Evolutionary conservation across 2,329 filamentous ascomycete species (phyloP).

Genomic region (Aspergillus oerlinghausenensis): DNA sequence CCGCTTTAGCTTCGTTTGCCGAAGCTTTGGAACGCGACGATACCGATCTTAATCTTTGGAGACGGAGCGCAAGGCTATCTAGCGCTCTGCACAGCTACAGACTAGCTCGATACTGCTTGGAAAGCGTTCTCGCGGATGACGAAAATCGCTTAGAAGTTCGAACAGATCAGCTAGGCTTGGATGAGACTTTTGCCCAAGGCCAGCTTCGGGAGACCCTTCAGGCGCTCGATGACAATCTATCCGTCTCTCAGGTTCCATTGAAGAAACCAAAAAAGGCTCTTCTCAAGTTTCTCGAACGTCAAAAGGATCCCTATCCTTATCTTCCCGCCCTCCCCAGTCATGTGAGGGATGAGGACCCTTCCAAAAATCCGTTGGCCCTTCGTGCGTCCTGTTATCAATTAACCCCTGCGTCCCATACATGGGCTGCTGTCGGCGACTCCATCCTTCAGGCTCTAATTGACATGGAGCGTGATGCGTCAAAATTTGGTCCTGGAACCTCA

Average conservation of each 20-base stretch:
- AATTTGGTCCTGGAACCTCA: slow-evolving; percentile 33
- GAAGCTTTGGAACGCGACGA: slow-evolving; percentile 62
- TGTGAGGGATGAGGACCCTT: slow-evolving; percentile 24
- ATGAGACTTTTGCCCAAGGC: slow-evolving; percentile 51
- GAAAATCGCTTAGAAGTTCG: slow-evolving; percentile 53
- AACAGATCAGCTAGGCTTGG: slow-evolving; percentile 54
- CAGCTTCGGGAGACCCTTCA: slow-evolving; percentile 47
- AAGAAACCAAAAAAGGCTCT: slow-evolving; percentile 50
- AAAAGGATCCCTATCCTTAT: slow-evolving; percentile 51
- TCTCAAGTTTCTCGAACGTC: slow-evolving; percentile 48
- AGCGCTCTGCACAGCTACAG: slow-evolving; percentile 55
- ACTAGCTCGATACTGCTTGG: slow-evolving; percentile 58
- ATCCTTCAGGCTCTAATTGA: slow-evolving; percentile 43
- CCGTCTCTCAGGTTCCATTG: slow-evolving; percentile 48
- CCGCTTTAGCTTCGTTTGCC: slow-evolving; percentile 52
- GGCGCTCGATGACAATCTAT: slow-evolving; percentile 52
- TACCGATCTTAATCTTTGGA: slow-evolving; percentile 60
- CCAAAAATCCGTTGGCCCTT: slow-evolving; percentile 34
- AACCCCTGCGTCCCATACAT: slow-evolving; percentile 32
- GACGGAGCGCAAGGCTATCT: slow-evolving; percentile 55
- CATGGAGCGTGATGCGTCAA: slow-evolving; percentile 32
- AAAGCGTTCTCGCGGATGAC: slow-evolving; percentile 59
- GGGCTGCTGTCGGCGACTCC: slow-evolving; percentile 47
- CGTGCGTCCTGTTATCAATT: slow-evolving; percentile 37
- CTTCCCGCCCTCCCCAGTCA: slow-evolving; percentile 34